Evolutionary conservation across 805 yeast species (phyloP).

Genomic region (Yamadazyma insecticola): DNA sequence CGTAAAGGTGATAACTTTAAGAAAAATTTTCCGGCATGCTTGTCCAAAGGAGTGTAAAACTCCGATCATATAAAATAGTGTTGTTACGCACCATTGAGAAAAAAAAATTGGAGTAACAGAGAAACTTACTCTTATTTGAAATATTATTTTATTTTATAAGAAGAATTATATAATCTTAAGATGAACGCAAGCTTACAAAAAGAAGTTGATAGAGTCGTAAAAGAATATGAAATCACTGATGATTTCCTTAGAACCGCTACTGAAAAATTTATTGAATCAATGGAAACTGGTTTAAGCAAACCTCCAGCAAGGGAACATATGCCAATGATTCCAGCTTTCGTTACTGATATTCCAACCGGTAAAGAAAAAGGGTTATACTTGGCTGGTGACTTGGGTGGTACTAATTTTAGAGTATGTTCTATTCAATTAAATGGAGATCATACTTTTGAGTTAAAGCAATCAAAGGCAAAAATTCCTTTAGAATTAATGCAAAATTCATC

Average conservation of each 20-base stretch:
- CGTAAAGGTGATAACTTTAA: too few species aligned
- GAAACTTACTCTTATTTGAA: too few species aligned
- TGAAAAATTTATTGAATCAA: slow-evolving; percentile 53
- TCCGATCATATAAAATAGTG: too few species aligned
- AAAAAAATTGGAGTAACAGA: too few species aligned
- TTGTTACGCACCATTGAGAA: too few species aligned
- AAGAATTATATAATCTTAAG: too few species aligned
- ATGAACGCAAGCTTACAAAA: slow-evolving; percentile 18
- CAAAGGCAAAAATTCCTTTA: slow-evolving; percentile 73
- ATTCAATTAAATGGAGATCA: slow-evolving; percentile 72
- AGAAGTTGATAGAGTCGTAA: slow-evolving; percentile 33
- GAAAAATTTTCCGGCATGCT: too few species aligned
- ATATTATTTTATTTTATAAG: too few species aligned
- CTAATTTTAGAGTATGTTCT: slow-evolving; percentile 93
- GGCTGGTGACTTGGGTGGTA: slow-evolving; percentile 96
- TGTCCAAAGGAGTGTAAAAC: too few species aligned
- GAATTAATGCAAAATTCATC: slow-evolving; percentile 66
- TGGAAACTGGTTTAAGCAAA: slow-evolving; percentile 56
- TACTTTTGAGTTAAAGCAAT: slow-evolving; percentile 71
- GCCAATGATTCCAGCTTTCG: slow-evolving; percentile 93
- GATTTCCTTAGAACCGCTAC: slow-evolving; percentile 45
- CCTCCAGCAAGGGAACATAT: slow-evolving; percentile 37
- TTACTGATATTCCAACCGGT: slow-evolving; percentile 82
- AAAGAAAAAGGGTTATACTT: slow-evolving; percentile 74
- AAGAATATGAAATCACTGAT: slow-evolving; percentile 38